A percentile compares a stretch with the other conserved stretches of the same genome.
phyloP scores from a whole-genome alignment of 2,329 filamentous ascomycete genomes.

The Diaporthe nobilis region DNA sequence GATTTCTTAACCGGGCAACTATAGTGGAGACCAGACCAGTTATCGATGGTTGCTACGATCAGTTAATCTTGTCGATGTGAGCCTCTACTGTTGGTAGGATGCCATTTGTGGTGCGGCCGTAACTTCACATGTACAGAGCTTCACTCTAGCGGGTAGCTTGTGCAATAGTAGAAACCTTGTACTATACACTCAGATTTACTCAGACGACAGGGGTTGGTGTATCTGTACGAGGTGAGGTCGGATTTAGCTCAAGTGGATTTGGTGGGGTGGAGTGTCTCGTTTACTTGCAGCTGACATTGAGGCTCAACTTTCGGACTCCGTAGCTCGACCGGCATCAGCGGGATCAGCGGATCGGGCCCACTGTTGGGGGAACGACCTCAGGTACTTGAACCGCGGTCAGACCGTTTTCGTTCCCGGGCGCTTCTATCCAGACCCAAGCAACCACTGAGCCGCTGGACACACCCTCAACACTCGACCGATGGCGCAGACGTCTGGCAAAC shows the following conservation, averaged over 20 bases:
- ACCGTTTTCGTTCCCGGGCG: not conserved
- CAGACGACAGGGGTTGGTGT: not conserved
- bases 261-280: constrained; percentile 15
- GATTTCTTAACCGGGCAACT: not conserved
- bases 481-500: constrained; percentile 43
- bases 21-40: not conserved
- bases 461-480: constrained; percentile 17
- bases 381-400: constrained; percentile 7
- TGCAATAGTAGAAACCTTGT: not conserved
- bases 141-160: not conserved
- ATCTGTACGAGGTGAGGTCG: constrained; percentile 28
- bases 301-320: constrained; percentile 40
- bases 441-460: constrained; percentile 36
- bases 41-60: not conserved
- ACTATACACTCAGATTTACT: not conserved
- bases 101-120: not conserved
- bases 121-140: not conserved
- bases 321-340: constrained; percentile 30
- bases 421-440: constrained; percentile 9
- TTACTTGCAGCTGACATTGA: constrained; percentile 34
- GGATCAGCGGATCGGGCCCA: constrained; percentile 32
- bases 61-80: not conserved
- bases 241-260: constrained; percentile 35
- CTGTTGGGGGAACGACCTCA: constrained; percentile 16
- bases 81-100: not conserved